A percentile compares a stretch with the other conserved stretches of the same genome.
phyloP scores from a whole-genome alignment of 345 rosid species.

The Erucastrum elatum region DNA sequence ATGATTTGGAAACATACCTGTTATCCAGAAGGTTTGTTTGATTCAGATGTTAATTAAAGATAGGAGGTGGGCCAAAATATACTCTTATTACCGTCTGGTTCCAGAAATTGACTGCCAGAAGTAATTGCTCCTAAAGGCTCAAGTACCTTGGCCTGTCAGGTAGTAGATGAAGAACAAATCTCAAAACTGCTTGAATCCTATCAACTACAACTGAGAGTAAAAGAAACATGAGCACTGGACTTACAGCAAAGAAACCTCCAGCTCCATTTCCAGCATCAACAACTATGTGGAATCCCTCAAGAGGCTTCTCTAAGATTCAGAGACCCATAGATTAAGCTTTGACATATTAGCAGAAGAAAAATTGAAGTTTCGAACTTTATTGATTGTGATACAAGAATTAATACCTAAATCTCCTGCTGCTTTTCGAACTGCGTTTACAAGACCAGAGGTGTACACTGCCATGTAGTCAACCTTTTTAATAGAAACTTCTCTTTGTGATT shows the following conservation, averaged over 20 bases:
- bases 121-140: conserved; percentile 93
- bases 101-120: conserved; percentile 94
- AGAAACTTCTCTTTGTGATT: conserved; percentile 44
- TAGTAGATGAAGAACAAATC: background rate
- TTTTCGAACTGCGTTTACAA: conserved; percentile 81
- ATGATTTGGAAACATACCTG: conserved; percentile 96
- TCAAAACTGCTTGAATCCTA: conserved; percentile 2
- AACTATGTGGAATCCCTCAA: conserved; percentile 93
- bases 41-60: conserved; percentile 12
- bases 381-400: background rate
- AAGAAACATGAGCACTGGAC: conserved; percentile 24
- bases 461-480: conserved; percentile 77
- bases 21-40: conserved; percentile 9
- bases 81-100: conserved; percentile 82
- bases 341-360: conserved; percentile 16
- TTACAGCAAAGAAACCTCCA: conserved; percentile 96
- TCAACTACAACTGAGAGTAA: background rate
- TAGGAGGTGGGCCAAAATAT: conserved; percentile 4
- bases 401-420: conserved; percentile 90
- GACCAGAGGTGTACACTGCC: conserved; percentile 77
- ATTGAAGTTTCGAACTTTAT: background rate
- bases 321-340: conserved; percentile 29
- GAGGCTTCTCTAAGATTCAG: conserved; percentile 73
- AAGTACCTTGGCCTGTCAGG: conserved; percentile 81
- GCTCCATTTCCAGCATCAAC: conserved; percentile 99